Evolutionary conservation across 2,329 filamentous ascomycete species (phyloP), one percentile per base, ranked within the genome.

Genomic region (Phialemoniopsis sp.): DNA sequence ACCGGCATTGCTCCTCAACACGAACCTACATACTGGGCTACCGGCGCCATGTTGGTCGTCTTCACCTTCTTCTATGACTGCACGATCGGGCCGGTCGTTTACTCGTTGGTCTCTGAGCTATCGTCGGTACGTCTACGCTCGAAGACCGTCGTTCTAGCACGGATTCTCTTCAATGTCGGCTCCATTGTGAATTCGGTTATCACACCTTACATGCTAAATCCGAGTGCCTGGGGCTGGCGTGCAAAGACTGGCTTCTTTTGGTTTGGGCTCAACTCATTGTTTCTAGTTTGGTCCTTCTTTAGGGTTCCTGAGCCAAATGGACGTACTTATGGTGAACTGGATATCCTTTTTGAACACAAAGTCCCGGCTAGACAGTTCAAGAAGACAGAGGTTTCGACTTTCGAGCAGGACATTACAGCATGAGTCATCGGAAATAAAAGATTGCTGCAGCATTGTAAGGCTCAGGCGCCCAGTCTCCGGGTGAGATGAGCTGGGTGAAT

Each of bases 261-360:
- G 62, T 60, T 55, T 2, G 56, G 54, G 5, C 62, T 69, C 15
- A n/a, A n/a, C n/a, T n/a, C n/a, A n/a, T n/a, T n/a, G n/a, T n/a
- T n/a, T n/a, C 62, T 73, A 4, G 48, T 66, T 1, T 80, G 76
- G 63, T 63, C 68, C 1, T 75, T 60, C 46, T 73, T 73, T 50
- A 70, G 67, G 15, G 53, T 76, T 6, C 72, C 72, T 5, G 76
- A 79, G 53, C n/a, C n/a, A n/a, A n/a, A n/a, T n/a, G n/a, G n/a
- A n/a, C n/a, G n/a, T n/a, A n/a, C n/a, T n/a, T n/a, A n/a, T n/a
- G n/a, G n/a, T n/a, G n/a, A n/a, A n/a, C n/a, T n/a, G n/a, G n/a
- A n/a, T n/a, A n/a, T n/a, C n/a, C n/a, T n/a, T n/a, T n/a, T n/a
- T n/a, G n/a, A n/a, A n/a, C n/a, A n/a, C n/a, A n/a, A n/a, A n/a